Evolutionary conservation across 2,329 filamentous ascomycete genomes (phyloP), one percentile per base, ranked within the genome.

Genomic region (Alternaria sp.): DNA sequence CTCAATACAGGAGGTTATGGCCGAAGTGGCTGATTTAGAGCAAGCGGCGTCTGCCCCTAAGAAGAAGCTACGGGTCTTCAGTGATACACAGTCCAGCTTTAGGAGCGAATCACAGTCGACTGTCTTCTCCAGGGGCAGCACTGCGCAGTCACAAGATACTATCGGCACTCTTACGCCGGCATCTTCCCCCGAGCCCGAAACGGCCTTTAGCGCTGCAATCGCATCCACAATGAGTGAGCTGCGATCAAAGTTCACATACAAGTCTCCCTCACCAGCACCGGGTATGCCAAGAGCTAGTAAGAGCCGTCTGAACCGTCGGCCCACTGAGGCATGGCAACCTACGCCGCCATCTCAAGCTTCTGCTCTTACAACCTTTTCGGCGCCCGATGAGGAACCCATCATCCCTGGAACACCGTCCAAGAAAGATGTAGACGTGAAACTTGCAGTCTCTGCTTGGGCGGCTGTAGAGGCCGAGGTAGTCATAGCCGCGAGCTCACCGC

Each of bases 1-100:
- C 57, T 84, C 83, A 6, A 72, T 82, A 7, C 80, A 81, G 21
- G 81, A 83, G 21, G 83, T 80, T 8, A 77, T 83, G 67, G 78
- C 77, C 12, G 70, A 75, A 52, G 65, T 77, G 2, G 75, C 73
- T 44, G 79, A 80, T 57, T 62, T 76, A 4, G 76, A 78, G 32
- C 68, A 78, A 60, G 63, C 66, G 43, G 70, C 69, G 4, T 73
- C 70, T 4, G 72, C 74, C 49, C 65, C 73, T 7, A 77, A 69
- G 66, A 78, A 77, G 65, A 77, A 77, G 65, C 56, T 79, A 49
- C 65, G 68, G 11, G 65, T 80, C 6, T 79, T 80, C 61, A 72
- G 70, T 26, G 77, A 79, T 23, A 70, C 62, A 6, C 52, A 62
- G 5, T 69, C 67, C 10, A 65, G 63, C 54, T 55, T 62, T 45